A percentile compares a stretch with the other conserved stretches of the same genome.
Evolutionary conservation across 805 yeast species (phyloP).

Genomic region (Saccharomycopsis selenospora): DNA sequence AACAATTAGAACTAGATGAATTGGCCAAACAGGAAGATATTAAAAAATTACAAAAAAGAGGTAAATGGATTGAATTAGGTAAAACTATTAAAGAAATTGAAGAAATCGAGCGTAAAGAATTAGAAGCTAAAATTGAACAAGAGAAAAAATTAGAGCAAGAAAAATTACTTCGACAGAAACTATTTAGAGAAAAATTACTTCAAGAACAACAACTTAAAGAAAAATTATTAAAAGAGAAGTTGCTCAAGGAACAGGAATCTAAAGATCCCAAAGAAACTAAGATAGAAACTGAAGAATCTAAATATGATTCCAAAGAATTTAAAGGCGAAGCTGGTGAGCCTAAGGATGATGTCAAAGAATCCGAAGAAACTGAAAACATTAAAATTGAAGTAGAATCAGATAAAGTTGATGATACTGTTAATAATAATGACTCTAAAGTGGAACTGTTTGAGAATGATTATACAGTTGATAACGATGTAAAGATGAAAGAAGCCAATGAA

Average conservation of each 20-base stretch:
- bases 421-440: neutral
- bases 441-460: neutral
- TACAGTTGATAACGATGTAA: constrained; percentile 3
- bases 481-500: constrained; percentile 5
- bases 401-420: neutral
- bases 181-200: constrained; percentile 1
- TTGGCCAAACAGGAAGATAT: constrained; percentile 5
- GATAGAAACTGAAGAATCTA: neutral
- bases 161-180: neutral
- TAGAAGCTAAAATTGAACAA: constrained; percentile 7
- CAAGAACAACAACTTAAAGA: constrained; percentile 8
- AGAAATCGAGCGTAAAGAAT: neutral
- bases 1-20: constrained; percentile 21
- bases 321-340: neutral
- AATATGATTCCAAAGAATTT: neutral
- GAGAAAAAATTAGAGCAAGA: constrained; percentile 12
- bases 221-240: constrained; percentile 11
- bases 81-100: constrained; percentile 5
- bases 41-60: constrained; percentile 9
- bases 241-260: neutral
- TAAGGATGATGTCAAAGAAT: too few species aligned
- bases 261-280: neutral
- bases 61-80: constrained; percentile 7
- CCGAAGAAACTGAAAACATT: neutral
- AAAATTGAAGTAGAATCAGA: neutral